Percentiles rank a stretch among this genome's conserved stretches.
Conservation (phyloP, 2,329 filamentous ascomycete genomes). For the Fusarium staphyleae region DNA sequence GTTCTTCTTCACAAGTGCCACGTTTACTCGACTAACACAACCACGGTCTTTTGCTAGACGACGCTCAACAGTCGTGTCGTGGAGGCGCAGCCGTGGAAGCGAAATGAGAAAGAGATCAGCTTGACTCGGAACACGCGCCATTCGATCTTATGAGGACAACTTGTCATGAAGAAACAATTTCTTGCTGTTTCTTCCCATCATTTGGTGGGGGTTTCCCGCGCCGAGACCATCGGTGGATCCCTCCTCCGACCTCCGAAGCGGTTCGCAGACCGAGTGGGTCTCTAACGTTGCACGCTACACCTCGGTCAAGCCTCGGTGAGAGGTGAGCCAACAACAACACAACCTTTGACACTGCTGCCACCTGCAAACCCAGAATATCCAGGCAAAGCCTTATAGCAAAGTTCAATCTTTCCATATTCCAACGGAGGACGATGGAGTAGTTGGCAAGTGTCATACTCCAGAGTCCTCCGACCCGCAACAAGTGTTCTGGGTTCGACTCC, state of each 20-base stretch:
- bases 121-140: conserved; percentile 1
- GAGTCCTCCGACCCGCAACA: not conserved
- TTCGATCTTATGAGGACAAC: conserved; percentile 2
- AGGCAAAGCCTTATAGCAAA: not conserved
- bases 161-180: not conserved
- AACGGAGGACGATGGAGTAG: not conserved
- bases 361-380: not conserved
- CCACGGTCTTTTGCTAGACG: conserved; percentile 2
- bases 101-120: not conserved
- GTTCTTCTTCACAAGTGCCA: conserved; percentile 4
- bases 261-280: conserved; percentile 8
- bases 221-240: conserved; percentile 1
- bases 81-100: conserved; percentile 4
- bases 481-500: conserved; percentile 1
- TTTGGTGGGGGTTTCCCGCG: not conserved
- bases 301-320: conserved; percentile 19
- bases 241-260: conserved; percentile 24
- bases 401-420: no score
- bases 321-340: not conserved
- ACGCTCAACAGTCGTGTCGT: not conserved
- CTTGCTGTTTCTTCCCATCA: not conserved
- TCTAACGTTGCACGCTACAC: not conserved
- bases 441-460: not conserved
- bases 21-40: conserved; percentile 8
- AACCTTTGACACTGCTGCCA: conserved; percentile 1